Base-by-base conservation (phyloP, 768 basidiomycete species). In the Panus rudis region DNA sequence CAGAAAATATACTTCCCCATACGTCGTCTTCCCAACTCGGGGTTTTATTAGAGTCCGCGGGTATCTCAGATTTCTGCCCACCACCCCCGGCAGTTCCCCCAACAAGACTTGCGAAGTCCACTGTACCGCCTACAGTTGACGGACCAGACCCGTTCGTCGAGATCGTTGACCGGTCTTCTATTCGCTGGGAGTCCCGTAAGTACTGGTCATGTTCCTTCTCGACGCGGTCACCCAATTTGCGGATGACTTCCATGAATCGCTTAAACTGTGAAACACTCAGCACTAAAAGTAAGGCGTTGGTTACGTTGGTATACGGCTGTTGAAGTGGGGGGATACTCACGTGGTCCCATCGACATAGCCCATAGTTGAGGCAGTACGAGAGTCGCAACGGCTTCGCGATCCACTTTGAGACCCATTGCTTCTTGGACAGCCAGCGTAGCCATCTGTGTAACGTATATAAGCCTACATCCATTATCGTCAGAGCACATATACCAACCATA, bases 291-390 rank as follows among this genome's bases (percentile, higher is more conserved):
- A 4, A 28, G n/a, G n/a, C 26, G 47, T 22, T 17, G 14, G 17
- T n/a, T 30, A 34, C 23, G 11, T 30, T 7, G 13, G 23, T 45
- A 22, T 39, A 47, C 37, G 49, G 45, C 48, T 31, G 42, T 38
- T 37, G 28, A 14, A 17, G 21, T 20, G n/a, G 16, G 33, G 6
- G 16, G 7, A 20, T 8, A 73, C 85, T 55, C 57, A 91, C 90
- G 60, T 42, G 93, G 93, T 20, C 92, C 93, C 69, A 98, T 94
- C 3, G 88, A 92, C 92, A 99, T 97, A 3, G 84, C 71, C 96
- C 96, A 99, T 6, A 66, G 52, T 47, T 81, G 79, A 6, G 79
- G 79, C 4, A 81, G 61, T 3, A 81, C 76, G 13, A 78, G 58
- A 0, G 75, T 74, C 0, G 78, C 78, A 11, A 78, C 60, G 8